Evolutionary conservation across 73 alveolate genomes (phyloP), one percentile per base, ranked within the genome.

Genomic region (Breviolum minutum): DNA sequence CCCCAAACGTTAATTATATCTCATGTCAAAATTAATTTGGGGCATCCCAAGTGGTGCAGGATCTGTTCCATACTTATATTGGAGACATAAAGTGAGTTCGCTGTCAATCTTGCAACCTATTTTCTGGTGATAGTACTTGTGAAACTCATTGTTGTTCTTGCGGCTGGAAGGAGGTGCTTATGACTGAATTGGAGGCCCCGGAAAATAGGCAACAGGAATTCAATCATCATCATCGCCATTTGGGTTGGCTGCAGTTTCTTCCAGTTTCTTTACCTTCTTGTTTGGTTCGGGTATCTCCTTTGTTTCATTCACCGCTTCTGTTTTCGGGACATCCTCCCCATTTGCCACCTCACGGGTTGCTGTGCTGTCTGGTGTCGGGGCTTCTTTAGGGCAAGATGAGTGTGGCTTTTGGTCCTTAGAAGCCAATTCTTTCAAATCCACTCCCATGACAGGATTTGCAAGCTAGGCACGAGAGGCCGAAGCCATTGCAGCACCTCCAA

Each of bases 51-150:
- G 54, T 40, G 54, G 54, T 40, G 54, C 54, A 40, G 54, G 54
- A 40, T 0, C 3, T 40, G 54, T 40, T 40, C 54, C 54, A 40
- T 40, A 0, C 3, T 40, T 40, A 40, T 40, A 40, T 40, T 40
- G 54, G 54, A 40, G 3, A 40, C 54, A 40, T n/a, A n/a, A n/a
- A n/a, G n/a, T n/a, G n/a, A n/a, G n/a, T n/a, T n/a, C n/a, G n/a
- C n/a, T n/a, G n/a, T n/a, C n/a, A n/a, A n/a, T n/a, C n/a, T 16
- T 83, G 92, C 92, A 60, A 83, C 92, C 54, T 54, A 83, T 76
- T 8, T 61, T 83, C 92, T 83, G 54, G 6, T 83, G 76, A 74
- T 83, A 83, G 26, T 12, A 7, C 61, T 60, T 60, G 76, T 83
- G 76, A 40, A 83, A 83, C 74, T 83, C 60, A 62, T 81, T 81